Conservation (phyloP, 2,329 filamentous ascomycete genomes). For the Pseudomassariella vexata region DNA sequence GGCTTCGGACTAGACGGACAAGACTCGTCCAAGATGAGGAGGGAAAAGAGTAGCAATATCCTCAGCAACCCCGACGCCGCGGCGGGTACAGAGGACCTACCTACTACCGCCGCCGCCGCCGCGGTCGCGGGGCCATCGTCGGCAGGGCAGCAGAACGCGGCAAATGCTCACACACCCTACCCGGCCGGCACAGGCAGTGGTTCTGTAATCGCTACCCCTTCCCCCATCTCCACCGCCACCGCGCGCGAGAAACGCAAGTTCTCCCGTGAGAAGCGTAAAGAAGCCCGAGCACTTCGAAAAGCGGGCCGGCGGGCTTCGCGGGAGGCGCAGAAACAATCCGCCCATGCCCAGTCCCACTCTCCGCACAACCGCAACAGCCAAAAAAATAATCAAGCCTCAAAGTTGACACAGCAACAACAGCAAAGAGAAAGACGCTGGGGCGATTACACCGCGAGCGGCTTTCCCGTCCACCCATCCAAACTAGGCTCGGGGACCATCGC, state of each 20-base stretch:
- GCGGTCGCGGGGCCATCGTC: neutral
- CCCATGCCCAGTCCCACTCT: neutral
- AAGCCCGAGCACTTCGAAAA: conserved; percentile 1
- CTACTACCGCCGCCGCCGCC: neutral
- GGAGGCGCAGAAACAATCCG: neutral
- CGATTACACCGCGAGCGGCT: conserved; percentile 26
- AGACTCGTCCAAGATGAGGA: conserved; percentile 1
- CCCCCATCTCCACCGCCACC: conserved; percentile 6
- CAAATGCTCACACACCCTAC: too few species aligned
- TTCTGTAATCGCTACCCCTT: too few species aligned
- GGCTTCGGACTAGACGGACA: conserved; percentile 5
- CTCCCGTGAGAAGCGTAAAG: conserved; percentile 7
- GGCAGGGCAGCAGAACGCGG: neutral
- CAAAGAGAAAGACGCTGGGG: conserved; percentile 9
- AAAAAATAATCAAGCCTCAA: conserved; percentile 10
- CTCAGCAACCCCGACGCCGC: neutral
- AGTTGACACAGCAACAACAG: neutral
- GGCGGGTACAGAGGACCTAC: neutral
- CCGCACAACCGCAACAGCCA: neutral
- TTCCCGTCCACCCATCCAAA: conserved; percentile 21
- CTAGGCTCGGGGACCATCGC: conserved; percentile 16
- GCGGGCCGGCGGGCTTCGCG: neutral
- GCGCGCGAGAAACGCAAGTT: conserved; percentile 5
- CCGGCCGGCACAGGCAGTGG: too few species aligned
- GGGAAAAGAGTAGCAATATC: neutral